Evolutionary conservation across 2,329 filamentous ascomycete species (phyloP), one percentile per base, ranked within the genome.

Genomic region (Ciborinia camelliae): DNA sequence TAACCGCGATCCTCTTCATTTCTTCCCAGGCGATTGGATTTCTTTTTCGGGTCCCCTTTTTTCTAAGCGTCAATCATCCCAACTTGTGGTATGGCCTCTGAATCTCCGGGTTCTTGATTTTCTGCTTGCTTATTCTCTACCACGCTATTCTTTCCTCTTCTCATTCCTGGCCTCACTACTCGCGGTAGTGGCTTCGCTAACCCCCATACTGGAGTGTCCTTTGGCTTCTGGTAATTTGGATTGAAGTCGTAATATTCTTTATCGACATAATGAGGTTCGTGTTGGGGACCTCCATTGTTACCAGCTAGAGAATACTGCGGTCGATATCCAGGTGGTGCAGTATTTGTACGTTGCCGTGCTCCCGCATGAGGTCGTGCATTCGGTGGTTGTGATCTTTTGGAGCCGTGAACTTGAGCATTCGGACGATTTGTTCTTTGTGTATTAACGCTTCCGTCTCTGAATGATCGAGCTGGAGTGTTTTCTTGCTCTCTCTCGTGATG

Each of bases 111-210:
- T 45, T 64, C 43, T 30, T 35, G 10, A 41, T 52, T 51, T 48
- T 66, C 65, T 15, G 53, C 58, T 15, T 37, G 30, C 52, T 55
- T 65, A 15, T 69, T 37, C 43, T 69, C 67, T 23, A 65, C 51
- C 35, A 54, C 63, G 14, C 14, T 15, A 23, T 37, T n/a, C 41
- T 8, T 64, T 4, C 63, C 55, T 62, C 63, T 45, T 35, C 64
- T 62, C 65, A 67, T 68, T 15, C 68, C 65, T n/a, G 58, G 58
- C 23, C 67, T 61, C 3, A 69, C 66, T 26, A 69, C 68, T 23
- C 66, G 64, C 28, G 64, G 68, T 4, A 70, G 54, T 37, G 67
- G 66, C 23, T 68, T 69, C 37, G 67, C 67, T 18, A 69, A 54
- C 26, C 66, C 66, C 64, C 64, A 70, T 65, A 70, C 30, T n/a